A percentile compares a stretch with the other conserved stretches of the same genome.
Evolutionary conservation across 1,284 basidiomycete genomes (phyloP).

Genomic region (Phylloporus sp.): DNA sequence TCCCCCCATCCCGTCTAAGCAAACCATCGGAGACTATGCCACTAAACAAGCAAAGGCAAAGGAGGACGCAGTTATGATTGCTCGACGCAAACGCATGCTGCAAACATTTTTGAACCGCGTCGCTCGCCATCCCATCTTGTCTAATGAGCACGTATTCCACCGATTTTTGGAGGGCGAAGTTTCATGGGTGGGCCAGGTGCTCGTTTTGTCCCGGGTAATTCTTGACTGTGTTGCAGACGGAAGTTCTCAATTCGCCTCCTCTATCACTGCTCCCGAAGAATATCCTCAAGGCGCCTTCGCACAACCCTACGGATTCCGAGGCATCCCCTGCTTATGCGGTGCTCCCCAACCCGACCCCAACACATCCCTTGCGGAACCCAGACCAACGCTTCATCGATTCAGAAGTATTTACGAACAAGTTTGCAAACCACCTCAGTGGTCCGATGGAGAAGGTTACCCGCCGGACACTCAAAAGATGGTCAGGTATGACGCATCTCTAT

Average conservation of each 20-base stretch:
- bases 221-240: conserved; percentile 61
- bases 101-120: conserved; percentile 94
- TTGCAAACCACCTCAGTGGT: conserved; percentile 88
- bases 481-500: conserved; percentile 58
- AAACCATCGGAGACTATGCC: conserved; percentile 95
- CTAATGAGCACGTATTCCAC: conserved; percentile 94
- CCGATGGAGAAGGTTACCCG: conserved; percentile 97
- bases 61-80: conserved; percentile 93
- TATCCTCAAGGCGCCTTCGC: conserved; percentile 92
- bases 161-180: conserved; percentile 95
- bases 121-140: conserved; percentile 90
- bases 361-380: conserved; percentile 85
- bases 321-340: conserved; percentile 81
- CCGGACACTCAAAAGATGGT: conserved; percentile 92
- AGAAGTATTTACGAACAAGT: conserved; percentile 96
- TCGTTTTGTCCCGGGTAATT: conserved; percentile 7
- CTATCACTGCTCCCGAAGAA: conserved; percentile 93
- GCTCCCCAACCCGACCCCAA: conserved; percentile 88
- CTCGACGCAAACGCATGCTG: conserved; percentile 91
- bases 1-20: conserved; percentile 97
- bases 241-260: conserved; percentile 92
- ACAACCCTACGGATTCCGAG: conserved; percentile 87
- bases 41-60: conserved; percentile 97
- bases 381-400: conserved; percentile 96
- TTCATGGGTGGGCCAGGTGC: conserved; percentile 77